Conservation (phyloP, 2,329 filamentous ascomycete species). For the Arthroderma uncinatum region DNA sequence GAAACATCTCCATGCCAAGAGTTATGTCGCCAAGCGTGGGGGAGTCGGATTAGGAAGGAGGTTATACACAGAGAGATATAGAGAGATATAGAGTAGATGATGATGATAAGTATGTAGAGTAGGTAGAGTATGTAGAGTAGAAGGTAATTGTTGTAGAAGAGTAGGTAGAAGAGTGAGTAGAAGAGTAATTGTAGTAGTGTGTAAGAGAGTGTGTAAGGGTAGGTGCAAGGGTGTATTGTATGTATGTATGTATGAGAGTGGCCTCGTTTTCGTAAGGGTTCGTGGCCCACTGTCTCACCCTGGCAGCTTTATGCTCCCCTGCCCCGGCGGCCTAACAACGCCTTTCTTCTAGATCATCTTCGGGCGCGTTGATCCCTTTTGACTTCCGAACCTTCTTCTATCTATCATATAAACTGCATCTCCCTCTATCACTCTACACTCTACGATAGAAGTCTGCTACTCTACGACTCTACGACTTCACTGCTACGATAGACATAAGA, state of each 20-base stretch:
- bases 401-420: neutral
- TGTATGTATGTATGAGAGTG: neutral
- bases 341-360: conserved; percentile 15
- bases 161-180: neutral
- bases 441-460: neutral
- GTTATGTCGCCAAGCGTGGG: neutral
- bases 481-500: too few species aligned
- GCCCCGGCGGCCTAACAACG: conserved; percentile 14
- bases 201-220: neutral
- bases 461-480: neutral
- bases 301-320: neutral
- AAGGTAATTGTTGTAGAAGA: neutral
- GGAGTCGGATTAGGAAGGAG: conserved; percentile 2
- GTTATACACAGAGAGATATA: neutral
- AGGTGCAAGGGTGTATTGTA: neutral
- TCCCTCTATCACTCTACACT: conserved; percentile 1
- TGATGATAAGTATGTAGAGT: neutral
- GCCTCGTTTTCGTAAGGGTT: neutral
- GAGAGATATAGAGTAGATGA: neutral
- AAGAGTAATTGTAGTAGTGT: neutral
- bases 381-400: conserved; percentile 9
- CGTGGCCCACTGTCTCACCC: neutral
- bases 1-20: conserved; percentile 1
- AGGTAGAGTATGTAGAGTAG: neutral
- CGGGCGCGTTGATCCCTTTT: conserved; percentile 16